Base-by-base conservation (phyloP, 495 filamentous ascomycete species). In the Astrothelium macrocarpum region DNA sequence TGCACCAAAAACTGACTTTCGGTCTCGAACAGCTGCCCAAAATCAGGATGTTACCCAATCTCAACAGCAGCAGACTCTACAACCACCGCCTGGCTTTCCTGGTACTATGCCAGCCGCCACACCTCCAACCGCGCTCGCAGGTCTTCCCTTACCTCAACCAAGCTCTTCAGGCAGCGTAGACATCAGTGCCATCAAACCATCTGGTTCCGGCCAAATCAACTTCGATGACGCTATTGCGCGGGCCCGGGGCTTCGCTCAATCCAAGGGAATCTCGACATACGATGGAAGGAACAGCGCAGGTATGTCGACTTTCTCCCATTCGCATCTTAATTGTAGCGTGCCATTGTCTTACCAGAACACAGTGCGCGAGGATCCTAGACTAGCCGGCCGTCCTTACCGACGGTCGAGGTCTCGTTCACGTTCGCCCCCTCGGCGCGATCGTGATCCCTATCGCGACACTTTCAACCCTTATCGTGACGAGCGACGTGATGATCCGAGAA, bases 401-500 rank as follows among this genome's bases (percentile, higher is more conserved):
- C 78, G 79, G 59, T 85, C 84, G 42, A 85, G 87, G 26, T 86
- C 87, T 11, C 80, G 89, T 59, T 90, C 89, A 46, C 84, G 86
- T 28, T 87, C 87, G 61, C 86, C 87, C 11, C 80, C 75, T 36
- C 72, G 77, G 32, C 69, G 73, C 25, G 70, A 72, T 34, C 80
- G 79, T 59, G 78, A 88, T 59, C 75, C 80, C 11, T 90, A 82
- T 72, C 84, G 86, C 70, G 88, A 90, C 71, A 85, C 82, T 70
- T 79, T 82, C 70, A 89, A 89, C 62, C 86, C 88, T 4, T 91
- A 90, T 71, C 81, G 87, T 64, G 88, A 90, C 64, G 90, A 93
- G 70, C 82, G 89, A 59, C 82, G 89, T 63, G 82, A 82, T 65
- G 83, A 85, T 64, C 78, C 81, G 66, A 74, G 81, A 62, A 70